These are phyloP conservation scores for Ustanciosporium gigantosporum DNA, from an alignment of 1,284 basidiomycete genomes.

Conservation along the genomic window DNA sequence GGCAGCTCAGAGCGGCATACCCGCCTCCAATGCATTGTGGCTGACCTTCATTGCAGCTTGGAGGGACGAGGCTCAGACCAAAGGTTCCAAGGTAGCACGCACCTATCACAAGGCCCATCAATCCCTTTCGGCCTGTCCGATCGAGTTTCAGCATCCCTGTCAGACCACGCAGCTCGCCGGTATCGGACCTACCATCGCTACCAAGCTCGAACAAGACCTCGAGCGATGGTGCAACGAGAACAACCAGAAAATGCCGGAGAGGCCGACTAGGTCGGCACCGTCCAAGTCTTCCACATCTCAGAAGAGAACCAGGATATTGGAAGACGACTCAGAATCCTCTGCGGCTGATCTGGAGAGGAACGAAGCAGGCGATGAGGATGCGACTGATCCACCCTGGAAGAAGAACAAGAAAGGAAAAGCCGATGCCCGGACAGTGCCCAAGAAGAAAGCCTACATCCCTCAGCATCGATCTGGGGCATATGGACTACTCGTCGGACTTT, in stretches of 20 bases:
- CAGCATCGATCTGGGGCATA: constrained; percentile 54
- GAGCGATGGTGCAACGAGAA: constrained; percentile 45
- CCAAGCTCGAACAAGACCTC: constrained; percentile 42
- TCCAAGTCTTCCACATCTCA: background rate
- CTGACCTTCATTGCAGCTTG: constrained; percentile 43
- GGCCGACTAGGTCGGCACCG: constrained; percentile 1
- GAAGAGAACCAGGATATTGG: background rate
- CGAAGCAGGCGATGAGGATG: background rate
- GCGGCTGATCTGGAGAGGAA: too few species aligned
- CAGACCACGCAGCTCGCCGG: constrained; percentile 47
- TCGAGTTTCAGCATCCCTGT: constrained; percentile 46
- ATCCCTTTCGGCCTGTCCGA: constrained; percentile 37
- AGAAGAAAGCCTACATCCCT: constrained; percentile 52
- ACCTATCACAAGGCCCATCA: constrained; percentile 48
- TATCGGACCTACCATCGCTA: constrained; percentile 50
- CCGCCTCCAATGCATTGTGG: constrained; percentile 38
- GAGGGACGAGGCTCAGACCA: constrained; percentile 45
- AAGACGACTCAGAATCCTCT: too few species aligned
- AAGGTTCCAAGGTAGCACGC: constrained; percentile 41
- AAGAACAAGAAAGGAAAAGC: constrained; percentile 9
- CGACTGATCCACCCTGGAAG: background rate
- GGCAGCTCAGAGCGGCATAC: too few species aligned
- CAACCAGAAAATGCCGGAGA: constrained; percentile 29
- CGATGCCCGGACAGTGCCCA: constrained; percentile 12
- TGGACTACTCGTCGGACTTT: constrained; percentile 55